Conservation (phyloP, 805 yeast genomes). For the Yarrowia bubula region DNA sequence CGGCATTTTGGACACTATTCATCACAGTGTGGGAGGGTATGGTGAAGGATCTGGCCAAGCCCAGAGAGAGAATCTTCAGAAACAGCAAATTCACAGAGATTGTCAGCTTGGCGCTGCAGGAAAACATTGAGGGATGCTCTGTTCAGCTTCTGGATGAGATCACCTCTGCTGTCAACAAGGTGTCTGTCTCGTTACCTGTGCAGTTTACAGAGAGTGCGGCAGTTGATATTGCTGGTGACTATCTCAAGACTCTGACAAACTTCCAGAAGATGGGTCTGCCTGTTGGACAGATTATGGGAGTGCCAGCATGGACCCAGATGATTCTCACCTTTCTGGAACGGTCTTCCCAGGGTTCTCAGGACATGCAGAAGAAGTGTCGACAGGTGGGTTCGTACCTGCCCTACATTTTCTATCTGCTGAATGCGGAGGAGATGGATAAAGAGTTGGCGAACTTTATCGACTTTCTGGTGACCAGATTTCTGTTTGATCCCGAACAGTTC, state of each 20-base stretch:
- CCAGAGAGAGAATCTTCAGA: slow-evolving; percentile 18
- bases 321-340: background rate
- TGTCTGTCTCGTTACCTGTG: background rate
- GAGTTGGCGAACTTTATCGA: slow-evolving; percentile 2
- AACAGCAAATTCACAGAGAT: slow-evolving; percentile 12
- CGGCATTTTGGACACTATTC: slow-evolving; percentile 19
- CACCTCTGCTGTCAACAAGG: slow-evolving; percentile 6
- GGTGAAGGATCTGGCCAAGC: slow-evolving; percentile 19
- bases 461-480: slow-evolving; percentile 2
- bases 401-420: slow-evolving; percentile 3
- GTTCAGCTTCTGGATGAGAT: slow-evolving; percentile 8
- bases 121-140: slow-evolving; percentile 1
- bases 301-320: slow-evolving; percentile 10
- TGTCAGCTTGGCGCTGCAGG: background rate
- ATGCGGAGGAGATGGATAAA: background rate
- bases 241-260: slow-evolving; percentile 1
- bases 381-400: slow-evolving; percentile 12
- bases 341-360: slow-evolving; percentile 1
- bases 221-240: background rate
- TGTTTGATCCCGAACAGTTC: slow-evolving; percentile 19
- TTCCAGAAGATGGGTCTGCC: background rate
- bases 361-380: slow-evolving; percentile 24
- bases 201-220: slow-evolving; percentile 7
- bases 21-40: slow-evolving; percentile 6
- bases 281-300: background rate